Evolutionary conservation across 1,139 yeast genomes (phyloP).

Genomic region (Suhomyces panamericanus): DNA sequence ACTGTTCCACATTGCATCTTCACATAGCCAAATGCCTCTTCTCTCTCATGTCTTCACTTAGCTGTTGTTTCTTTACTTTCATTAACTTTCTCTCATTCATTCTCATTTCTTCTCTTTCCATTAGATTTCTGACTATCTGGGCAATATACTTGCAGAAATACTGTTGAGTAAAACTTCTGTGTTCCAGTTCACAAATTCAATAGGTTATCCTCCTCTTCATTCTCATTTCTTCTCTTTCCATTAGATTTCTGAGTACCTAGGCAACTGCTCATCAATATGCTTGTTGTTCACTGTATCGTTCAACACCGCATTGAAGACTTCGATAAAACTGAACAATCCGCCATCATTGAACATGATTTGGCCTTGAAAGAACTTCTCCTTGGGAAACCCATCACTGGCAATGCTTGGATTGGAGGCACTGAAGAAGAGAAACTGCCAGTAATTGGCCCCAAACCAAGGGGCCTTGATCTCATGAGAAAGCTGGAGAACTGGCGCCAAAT

Average conservation of each 20-base stretch:
- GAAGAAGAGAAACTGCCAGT: slow-evolving; percentile 46
- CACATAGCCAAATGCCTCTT: too few relatives aligned
- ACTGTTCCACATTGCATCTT: too few relatives aligned
- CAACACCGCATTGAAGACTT: slow-evolving; percentile 27
- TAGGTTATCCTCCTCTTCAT: too few relatives aligned
- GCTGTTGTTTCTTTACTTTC: too few relatives aligned
- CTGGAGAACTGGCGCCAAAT: slow-evolving; percentile 18
- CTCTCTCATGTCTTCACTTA: too few relatives aligned
- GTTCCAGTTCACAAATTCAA: too few relatives aligned
- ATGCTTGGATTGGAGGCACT: slow-evolving; percentile 28
- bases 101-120: too few relatives aligned
- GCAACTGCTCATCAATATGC: slow-evolving; percentile 48
- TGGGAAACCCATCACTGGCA: slow-evolving; percentile 48
- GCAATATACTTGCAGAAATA: too few relatives aligned
- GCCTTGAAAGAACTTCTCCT: slow-evolving; percentile 40
- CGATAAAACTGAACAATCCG: slow-evolving; percentile 41
- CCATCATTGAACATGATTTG: slow-evolving; percentile 47
- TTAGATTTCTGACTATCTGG: too few relatives aligned
- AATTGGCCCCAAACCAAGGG: slow-evolving; percentile 59
- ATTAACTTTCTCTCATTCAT: too few relatives aligned
- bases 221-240: too few relatives aligned
- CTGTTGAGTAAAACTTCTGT: too few relatives aligned
- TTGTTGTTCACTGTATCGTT: slow-evolving; percentile 20
- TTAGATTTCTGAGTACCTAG: slow-evolving; percentile 29
- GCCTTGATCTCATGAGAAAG: slow-evolving; percentile 42